Evolutionary conservation across 305 asterid species (phyloP).

Genomic region (Rubia balearica): DNA sequence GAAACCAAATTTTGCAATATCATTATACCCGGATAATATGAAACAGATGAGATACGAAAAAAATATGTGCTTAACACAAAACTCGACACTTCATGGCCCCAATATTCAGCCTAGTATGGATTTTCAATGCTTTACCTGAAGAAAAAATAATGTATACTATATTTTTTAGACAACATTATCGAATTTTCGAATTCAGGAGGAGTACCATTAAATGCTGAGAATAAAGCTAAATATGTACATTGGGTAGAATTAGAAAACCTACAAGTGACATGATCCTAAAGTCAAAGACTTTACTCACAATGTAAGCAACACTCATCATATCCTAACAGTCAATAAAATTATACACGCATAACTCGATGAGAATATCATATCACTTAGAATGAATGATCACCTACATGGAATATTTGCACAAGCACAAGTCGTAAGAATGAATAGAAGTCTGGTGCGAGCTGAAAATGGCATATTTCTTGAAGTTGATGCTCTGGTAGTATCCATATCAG

Average conservation of each 20-base stretch:
- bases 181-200: conserved; percentile 10
- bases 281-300: conserved; percentile 6
- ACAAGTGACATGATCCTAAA: conserved; percentile 25
- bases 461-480: conserved; percentile 35
- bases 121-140: neutral
- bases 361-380: neutral
- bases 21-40: conserved; percentile 20
- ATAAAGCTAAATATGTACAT: conserved; percentile 85
- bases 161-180: neutral
- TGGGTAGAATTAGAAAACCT: conserved; percentile 96
- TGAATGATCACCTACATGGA: conserved; percentile 59
- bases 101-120: neutral
- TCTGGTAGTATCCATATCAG: conserved; percentile 78
- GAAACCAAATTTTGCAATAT: conserved; percentile 79
- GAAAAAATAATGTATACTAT: neutral
- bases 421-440: conserved; percentile 65
- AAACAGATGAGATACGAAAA: neutral
- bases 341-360: neutral
- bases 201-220: conserved; percentile 77
- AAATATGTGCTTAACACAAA: neutral
- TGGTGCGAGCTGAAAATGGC: conserved; percentile 45
- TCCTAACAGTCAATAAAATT: neutral
- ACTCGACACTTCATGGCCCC: neutral
- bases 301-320: neutral
- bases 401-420: conserved; percentile 58